These are phyloP conservation scores for Plasmodium falciparum DNA, from an alignment of 169 alveolate species.

Conservation along the genomic window DNA sequence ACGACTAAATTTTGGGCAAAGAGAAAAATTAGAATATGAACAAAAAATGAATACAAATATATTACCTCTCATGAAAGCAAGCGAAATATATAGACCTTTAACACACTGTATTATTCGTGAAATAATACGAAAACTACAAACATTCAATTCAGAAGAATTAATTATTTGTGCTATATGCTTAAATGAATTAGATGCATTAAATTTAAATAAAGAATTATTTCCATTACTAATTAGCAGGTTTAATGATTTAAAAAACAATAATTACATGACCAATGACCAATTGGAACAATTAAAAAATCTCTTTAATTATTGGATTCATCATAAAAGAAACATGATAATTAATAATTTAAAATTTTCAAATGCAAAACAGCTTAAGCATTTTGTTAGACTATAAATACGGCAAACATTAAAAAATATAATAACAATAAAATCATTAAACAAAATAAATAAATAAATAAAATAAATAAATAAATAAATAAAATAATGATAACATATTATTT, in stretches of 20 bases:
- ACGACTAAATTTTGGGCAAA: constrained; percentile 83
- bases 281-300: constrained; percentile 30
- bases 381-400: constrained; percentile 2
- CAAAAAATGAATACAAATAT: constrained; percentile 78
- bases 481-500: too few relatives aligned
- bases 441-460: too few relatives aligned
- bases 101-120: constrained; percentile 85
- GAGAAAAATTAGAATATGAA: constrained; percentile 79
- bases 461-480: too few relatives aligned
- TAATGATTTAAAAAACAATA: constrained; percentile 41
- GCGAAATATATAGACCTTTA: constrained; percentile 79
- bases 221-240: constrained; percentile 58
- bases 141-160: constrained; percentile 84
- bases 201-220: constrained; percentile 58
- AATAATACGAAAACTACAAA: constrained; percentile 81
- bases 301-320: constrained; percentile 20
- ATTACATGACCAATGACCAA: constrained; percentile 62
- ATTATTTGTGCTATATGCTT: constrained; percentile 76
- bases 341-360: constrained; percentile 14
- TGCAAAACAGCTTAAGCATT: constrained; percentile 34
- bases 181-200: constrained; percentile 64
- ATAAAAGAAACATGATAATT: constrained; percentile 14
- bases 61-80: constrained; percentile 80
- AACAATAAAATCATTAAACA: too few relatives aligned
- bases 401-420: too few relatives aligned